phyloP scores from a whole-genome alignment of 176 grass and related monocot species.

The Avena insularis region DNA sequence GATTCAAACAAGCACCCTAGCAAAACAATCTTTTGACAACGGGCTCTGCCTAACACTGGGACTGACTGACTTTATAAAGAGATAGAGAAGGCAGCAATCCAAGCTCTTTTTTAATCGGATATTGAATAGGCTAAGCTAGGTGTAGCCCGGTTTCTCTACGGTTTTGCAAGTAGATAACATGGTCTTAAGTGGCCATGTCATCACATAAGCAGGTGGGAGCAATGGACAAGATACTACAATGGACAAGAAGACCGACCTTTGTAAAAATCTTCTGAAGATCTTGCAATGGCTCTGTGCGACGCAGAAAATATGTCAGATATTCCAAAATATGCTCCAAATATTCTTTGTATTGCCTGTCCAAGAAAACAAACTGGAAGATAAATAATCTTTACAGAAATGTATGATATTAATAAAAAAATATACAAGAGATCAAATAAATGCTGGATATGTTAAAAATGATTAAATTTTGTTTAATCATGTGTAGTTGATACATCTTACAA shows the following conservation, averaged over 20 bases:
- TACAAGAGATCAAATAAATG: neutral
- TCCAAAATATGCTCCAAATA: constrained; percentile 89
- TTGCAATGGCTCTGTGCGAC: constrained; percentile 82
- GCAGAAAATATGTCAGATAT: constrained; percentile 79
- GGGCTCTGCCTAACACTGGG: no score
- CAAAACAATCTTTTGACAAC: no score
- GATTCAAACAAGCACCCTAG: no score
- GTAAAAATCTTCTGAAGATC: constrained; percentile 78
- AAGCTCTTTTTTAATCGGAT: no score
- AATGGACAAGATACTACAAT: neutral
- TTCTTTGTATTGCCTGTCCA: constrained; percentile 76
- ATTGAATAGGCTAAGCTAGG: no score
- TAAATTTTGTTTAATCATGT: constrained; percentile 10
- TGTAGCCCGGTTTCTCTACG: no score
- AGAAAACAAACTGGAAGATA: constrained; percentile 32
- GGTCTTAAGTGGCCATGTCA: constrained; percentile 4
- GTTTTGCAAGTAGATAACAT: neutral
- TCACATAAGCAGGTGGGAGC: constrained; percentile 10
- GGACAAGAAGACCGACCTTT: constrained; percentile 56
- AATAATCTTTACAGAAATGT: neutral
- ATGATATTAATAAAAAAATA: neutral
- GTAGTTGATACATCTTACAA: constrained; percentile 8
- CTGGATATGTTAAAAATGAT: constrained; percentile 7
- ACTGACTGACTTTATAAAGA: no score
- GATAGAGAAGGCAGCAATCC: no score